A percentile compares a stretch with the other conserved stretches of the same genome.
Evolutionary conservation across 495 filamentous ascomycete species (phyloP).

Genomic region (Penicillium steckii): DNA sequence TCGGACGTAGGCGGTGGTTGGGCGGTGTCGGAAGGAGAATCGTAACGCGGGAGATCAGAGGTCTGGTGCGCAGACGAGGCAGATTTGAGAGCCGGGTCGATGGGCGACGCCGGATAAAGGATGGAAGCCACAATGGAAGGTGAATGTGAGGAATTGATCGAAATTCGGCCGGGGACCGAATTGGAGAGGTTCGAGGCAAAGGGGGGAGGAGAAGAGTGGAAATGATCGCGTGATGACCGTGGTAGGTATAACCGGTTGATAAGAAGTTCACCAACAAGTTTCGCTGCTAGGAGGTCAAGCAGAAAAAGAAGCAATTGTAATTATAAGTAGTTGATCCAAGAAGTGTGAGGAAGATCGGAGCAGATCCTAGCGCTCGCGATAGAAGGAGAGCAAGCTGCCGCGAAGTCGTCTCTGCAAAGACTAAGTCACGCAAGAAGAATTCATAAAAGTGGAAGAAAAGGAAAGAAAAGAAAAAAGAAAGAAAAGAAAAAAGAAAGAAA

Average conservation of each 20-base stretch:
- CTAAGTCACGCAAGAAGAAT: not conserved
- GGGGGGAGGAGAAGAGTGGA: constrained; percentile 7
- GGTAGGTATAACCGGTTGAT: not conserved
- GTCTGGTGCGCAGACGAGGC: constrained; percentile 41
- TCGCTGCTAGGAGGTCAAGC: not conserved
- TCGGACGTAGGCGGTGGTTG: constrained; percentile 22
- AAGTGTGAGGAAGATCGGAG: not conserved
- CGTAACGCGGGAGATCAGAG: constrained; percentile 37
- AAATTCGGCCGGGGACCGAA: constrained; percentile 44
- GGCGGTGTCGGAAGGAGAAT: constrained; percentile 19
- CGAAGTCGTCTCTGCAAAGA: not conserved
- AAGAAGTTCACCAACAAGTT: not conserved
- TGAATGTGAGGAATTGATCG: constrained; percentile 30
- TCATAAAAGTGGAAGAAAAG: too few species aligned
- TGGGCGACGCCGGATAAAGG: constrained; percentile 57
- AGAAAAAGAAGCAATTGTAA: not conserved
- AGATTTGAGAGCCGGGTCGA: constrained; percentile 51
- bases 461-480: not conserved
- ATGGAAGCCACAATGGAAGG: constrained; percentile 51
- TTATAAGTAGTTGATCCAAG: not conserved
- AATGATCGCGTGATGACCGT: not conserved
- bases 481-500: not conserved
- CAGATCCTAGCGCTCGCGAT: not conserved
- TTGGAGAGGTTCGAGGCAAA: constrained; percentile 15
- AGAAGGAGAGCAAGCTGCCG: not conserved